Percentiles rank a stretch among this genome's conserved stretches.
phyloP scores from a whole-genome alignment of 2,329 filamentous ascomycete species.

The Colletotrichum falcatum region DNA sequence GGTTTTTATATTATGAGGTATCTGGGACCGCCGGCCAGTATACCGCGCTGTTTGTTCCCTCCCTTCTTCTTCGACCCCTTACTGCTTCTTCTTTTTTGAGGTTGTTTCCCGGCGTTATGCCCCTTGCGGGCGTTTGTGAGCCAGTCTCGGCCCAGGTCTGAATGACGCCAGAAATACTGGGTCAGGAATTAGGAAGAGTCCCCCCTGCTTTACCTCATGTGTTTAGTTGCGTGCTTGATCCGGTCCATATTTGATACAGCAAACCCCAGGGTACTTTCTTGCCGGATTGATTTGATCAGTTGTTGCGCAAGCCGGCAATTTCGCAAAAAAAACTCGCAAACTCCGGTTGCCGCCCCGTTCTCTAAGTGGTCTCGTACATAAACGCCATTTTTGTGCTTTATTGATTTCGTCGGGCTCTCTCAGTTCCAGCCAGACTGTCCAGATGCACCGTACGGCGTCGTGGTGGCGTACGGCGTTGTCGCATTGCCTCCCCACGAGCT shows the following conservation, averaged over 20 bases:
- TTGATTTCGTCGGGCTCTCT: slow-evolving; percentile 40
- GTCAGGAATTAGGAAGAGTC: not conserved
- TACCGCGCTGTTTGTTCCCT: not conserved
- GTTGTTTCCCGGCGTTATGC: not conserved
- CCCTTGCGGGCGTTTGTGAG: slow-evolving; percentile 5
- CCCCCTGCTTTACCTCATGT: not conserved
- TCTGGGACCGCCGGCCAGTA: not conserved
- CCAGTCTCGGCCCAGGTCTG: slow-evolving; percentile 4
- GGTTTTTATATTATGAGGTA: slow-evolving; percentile 6
- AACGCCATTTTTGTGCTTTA: slow-evolving; percentile 33
- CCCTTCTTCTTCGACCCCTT: not conserved
- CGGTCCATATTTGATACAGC: slow-evolving; percentile 3
- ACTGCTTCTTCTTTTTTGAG: not conserved
- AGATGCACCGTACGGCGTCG: slow-evolving; percentile 62
- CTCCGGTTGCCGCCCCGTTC: slow-evolving; percentile 32
- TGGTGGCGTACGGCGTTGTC: slow-evolving; percentile 58
- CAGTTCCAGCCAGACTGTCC: slow-evolving; percentile 64
- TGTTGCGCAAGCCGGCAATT: slow-evolving; percentile 9
- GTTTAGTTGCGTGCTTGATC: not conserved
- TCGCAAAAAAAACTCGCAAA: slow-evolving; percentile 28
- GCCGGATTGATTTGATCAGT: slow-evolving; percentile 5
- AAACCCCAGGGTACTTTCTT: slow-evolving; percentile 8
- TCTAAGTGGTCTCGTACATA: slow-evolving; percentile 23
- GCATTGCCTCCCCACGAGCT: slow-evolving; percentile 75
- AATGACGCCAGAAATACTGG: slow-evolving; percentile 11